Evolutionary conservation across 108 stramenopile species (phyloP).

Genomic region (Aureococcus anophagefferens): DNA sequence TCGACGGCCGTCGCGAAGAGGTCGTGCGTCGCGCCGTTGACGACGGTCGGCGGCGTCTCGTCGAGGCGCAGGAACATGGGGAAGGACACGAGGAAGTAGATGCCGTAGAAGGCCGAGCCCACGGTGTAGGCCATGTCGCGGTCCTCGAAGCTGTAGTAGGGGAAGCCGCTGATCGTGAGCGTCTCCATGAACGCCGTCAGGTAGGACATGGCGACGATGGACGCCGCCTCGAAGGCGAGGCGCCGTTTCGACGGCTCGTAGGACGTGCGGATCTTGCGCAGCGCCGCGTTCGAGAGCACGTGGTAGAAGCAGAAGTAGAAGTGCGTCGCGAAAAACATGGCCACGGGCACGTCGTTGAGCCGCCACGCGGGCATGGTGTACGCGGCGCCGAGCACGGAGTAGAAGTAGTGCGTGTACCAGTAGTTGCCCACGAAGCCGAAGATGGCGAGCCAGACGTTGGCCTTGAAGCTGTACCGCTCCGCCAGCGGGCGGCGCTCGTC

Average conservation of each 20-base stretch:
- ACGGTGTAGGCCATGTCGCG: conserved; percentile 52
- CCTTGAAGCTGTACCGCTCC: conserved; percentile 74
- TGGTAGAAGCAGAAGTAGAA: conserved; percentile 96
- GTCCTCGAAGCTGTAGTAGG: conserved; percentile 90
- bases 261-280: conserved; percentile 61
- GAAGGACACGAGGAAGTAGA: conserved; percentile 93
- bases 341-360: conserved; percentile 90
- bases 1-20: conserved; percentile 24
- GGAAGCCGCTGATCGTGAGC: conserved; percentile 82
- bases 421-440: conserved; percentile 96
- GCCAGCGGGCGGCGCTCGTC: conserved; percentile 54
- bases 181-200: conserved; percentile 97
- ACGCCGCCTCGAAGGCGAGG: conserved; percentile 49
- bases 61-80: conserved; percentile 80
- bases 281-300: conserved; percentile 72
- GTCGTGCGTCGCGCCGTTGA: not conserved
- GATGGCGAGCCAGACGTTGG: conserved; percentile 74
- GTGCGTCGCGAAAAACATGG: conserved; percentile 80
- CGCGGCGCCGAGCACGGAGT: conserved; percentile 78
- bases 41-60: conserved; percentile 6
- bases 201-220: conserved; percentile 53
- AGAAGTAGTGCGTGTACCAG: conserved; percentile 92
- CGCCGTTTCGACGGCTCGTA: conserved; percentile 37
- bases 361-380: conserved; percentile 87
- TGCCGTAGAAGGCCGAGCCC: conserved; percentile 86